These are phyloP conservation scores for Chamaecrista fasciculata DNA, from an alignment of 306 rosid species.

Conservation along the genomic window DNA sequence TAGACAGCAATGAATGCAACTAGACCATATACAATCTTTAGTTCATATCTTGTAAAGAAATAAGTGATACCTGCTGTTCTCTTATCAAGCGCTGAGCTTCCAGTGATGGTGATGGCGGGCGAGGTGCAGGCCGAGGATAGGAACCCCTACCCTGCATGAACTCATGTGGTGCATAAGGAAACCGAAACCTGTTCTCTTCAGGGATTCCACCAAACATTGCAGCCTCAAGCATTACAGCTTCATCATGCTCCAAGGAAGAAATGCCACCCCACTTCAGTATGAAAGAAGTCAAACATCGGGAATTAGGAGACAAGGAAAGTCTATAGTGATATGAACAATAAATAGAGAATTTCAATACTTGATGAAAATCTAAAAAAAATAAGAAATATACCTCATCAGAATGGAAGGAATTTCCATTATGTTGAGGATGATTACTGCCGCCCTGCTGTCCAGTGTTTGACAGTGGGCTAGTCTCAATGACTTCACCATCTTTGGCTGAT, in stretches of 20 bases:
- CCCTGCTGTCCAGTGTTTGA: slow-evolving; percentile 44
- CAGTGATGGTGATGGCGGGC: slow-evolving; percentile 87
- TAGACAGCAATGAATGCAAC: slow-evolving; percentile 1
- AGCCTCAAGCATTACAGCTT: slow-evolving; percentile 99
- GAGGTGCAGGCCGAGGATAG: slow-evolving; percentile 52
- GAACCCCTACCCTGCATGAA: slow-evolving; percentile 51
- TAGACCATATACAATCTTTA: slow-evolving; percentile 5
- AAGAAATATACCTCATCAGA: slow-evolving; percentile 60
- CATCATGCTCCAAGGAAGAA: slow-evolving; percentile 93
- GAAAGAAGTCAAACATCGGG: slow-evolving; percentile 20
- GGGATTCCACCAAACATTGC: slow-evolving; percentile 98
- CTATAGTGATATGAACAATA: neutral
- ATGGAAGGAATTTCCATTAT: slow-evolving; percentile 43
- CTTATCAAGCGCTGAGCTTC: slow-evolving; percentile 93
- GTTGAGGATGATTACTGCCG: slow-evolving; percentile 31
- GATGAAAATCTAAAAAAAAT: slow-evolving; percentile 18
- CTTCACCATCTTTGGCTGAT: slow-evolving; percentile 46
- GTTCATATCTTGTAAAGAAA: slow-evolving; percentile 11
- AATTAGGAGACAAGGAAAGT: slow-evolving; percentile 11
- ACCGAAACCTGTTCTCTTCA: slow-evolving; percentile 63
- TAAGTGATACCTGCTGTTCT: slow-evolving; percentile 82
- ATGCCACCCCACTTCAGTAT: slow-evolving; percentile 95
- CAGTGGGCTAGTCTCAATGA: slow-evolving; percentile 35
- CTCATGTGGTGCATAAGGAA: slow-evolving; percentile 73
- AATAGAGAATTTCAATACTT: slow-evolving; percentile 10